Evolutionary conservation across 805 yeast species (phyloP).

Genomic region (Tetrapisispora pingtungensis): DNA sequence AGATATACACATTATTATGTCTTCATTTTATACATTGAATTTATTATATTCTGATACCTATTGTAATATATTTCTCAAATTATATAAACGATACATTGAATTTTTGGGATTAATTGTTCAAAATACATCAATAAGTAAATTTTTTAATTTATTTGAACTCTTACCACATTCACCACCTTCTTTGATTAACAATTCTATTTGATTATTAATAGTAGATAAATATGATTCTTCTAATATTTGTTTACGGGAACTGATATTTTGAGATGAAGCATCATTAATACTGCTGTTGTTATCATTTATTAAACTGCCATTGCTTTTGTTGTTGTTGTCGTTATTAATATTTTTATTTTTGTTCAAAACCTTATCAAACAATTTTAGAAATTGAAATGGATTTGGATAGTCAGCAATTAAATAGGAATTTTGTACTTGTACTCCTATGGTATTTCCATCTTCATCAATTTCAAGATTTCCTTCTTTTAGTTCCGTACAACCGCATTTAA

Average conservation of each 20-base stretch:
- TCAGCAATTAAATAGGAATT: constrained; percentile 43
- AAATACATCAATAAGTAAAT: constrained; percentile 7
- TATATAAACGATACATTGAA: too few relatives aligned
- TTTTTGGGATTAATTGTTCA: too few relatives aligned
- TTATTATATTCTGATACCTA: too few relatives aligned
- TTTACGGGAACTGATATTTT: constrained; percentile 19
- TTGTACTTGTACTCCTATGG: neutral
- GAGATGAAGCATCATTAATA: constrained; percentile 10
- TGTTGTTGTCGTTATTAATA: neutral
- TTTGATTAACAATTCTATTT: constrained; percentile 41
- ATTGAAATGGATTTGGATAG: constrained; percentile 53
- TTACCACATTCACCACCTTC: constrained; percentile 72
- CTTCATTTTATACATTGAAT: too few relatives aligned
- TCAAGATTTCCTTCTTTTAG: neutral
- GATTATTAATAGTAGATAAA: constrained; percentile 37
- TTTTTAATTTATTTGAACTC: constrained; percentile 30
- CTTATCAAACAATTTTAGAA: constrained; percentile 47
- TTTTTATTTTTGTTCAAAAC: constrained; percentile 22
- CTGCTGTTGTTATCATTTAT: neutral
- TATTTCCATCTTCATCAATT: neutral
- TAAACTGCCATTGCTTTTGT: neutral
- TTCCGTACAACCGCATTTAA: constrained; percentile 32
- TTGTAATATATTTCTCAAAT: too few relatives aligned
- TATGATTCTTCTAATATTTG: constrained; percentile 44
- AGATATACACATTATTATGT: too few relatives aligned